Conservation (phyloP, 371 early-diverging fungal species). For the Zancudomyces culisetae region DNA sequence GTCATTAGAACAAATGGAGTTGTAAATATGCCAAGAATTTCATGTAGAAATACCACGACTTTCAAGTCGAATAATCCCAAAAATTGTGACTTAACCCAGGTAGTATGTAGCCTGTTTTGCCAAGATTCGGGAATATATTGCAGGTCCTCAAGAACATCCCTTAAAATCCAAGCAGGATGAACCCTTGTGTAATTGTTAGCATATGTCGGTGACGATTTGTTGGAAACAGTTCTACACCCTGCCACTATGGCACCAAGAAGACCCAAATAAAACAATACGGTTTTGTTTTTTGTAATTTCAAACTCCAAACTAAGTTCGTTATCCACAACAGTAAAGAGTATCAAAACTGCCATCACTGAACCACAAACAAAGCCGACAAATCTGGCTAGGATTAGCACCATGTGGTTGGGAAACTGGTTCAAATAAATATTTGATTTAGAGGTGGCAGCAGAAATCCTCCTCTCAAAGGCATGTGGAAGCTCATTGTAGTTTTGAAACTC, state of each 20-base stretch:
- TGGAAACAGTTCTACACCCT: slow-evolving; percentile 54
- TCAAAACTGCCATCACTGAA: slow-evolving; percentile 68
- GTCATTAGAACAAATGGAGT: slow-evolving; percentile 71
- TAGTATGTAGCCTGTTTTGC: slow-evolving; percentile 65
- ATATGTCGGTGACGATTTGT: slow-evolving; percentile 10
- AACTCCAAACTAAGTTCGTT: slow-evolving; percentile 71
- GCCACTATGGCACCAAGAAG: slow-evolving; percentile 74
- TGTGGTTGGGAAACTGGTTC: slow-evolving; percentile 72
- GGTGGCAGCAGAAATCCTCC: slow-evolving; percentile 51
- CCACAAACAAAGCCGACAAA: slow-evolving; percentile 82
- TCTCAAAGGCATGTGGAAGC: slow-evolving; percentile 69
- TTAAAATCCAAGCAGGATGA: slow-evolving; percentile 58
- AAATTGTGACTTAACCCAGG: slow-evolving; percentile 67
- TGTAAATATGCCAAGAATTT: slow-evolving; percentile 59
- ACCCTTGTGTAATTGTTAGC: slow-evolving; percentile 14
- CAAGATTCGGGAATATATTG: slow-evolving; percentile 82
- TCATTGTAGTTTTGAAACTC: slow-evolving; percentile 94
- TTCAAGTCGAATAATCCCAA: slow-evolving; percentile 58
- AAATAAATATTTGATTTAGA: slow-evolving; percentile 60
- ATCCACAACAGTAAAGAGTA: slow-evolving; percentile 62
- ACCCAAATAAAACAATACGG: slow-evolving; percentile 79
- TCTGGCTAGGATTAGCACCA: slow-evolving; percentile 56
- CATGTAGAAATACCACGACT: slow-evolving; percentile 55
- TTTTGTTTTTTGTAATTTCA: slow-evolving; percentile 67
- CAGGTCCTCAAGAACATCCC: slow-evolving; percentile 60